Percentiles rank a stretch among this genome's conserved stretches.
These are phyloP conservation scores for Thalassia testudinum DNA, from an alignment of 116 monocot genomes.

Conservation along the genomic window DNA sequence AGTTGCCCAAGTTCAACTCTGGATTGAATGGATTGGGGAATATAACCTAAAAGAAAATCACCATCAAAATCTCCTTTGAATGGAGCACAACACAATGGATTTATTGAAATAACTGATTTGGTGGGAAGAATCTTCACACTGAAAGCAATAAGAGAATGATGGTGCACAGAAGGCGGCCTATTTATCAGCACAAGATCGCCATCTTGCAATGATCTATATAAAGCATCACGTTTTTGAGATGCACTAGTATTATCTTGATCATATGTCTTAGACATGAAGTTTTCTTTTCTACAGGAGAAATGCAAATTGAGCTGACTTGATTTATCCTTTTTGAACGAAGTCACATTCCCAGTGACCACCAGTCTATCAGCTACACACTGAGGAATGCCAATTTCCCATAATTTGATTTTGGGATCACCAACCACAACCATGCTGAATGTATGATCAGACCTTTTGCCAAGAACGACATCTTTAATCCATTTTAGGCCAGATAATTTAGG, in stretches of 20 bases:
- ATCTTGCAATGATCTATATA: conserved; percentile 53
- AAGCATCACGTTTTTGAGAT: conserved; percentile 42
- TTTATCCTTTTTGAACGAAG: conserved; percentile 30
- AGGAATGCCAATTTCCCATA: conserved; percentile 75
- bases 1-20: conserved; percentile 65
- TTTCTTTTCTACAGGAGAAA: conserved; percentile 5
- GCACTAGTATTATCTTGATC: neutral
- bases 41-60: conserved; percentile 78
- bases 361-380: conserved; percentile 27
- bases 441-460: conserved; percentile 70
- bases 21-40: conserved; percentile 55
- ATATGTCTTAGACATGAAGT: conserved; percentile 5
- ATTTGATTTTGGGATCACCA: conserved; percentile 67
- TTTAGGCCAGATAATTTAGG: conserved; percentile 30
- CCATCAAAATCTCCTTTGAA: conserved; percentile 92
- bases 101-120: conserved; percentile 47
- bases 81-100: conserved; percentile 81
- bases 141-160: conserved; percentile 67
- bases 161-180: conserved; percentile 81
- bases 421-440: conserved; percentile 64
- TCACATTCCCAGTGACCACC: conserved; percentile 40
- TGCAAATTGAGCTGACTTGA: conserved; percentile 4
- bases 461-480: conserved; percentile 72
- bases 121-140: conserved; percentile 46
- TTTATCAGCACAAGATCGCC: conserved; percentile 71